Evolutionary conservation across 225 moss, liverwort and hornwort genomes (phyloP), one percentile per base, ranked within the genome.

Genomic region (Antitrichia curtipendula): DNA sequence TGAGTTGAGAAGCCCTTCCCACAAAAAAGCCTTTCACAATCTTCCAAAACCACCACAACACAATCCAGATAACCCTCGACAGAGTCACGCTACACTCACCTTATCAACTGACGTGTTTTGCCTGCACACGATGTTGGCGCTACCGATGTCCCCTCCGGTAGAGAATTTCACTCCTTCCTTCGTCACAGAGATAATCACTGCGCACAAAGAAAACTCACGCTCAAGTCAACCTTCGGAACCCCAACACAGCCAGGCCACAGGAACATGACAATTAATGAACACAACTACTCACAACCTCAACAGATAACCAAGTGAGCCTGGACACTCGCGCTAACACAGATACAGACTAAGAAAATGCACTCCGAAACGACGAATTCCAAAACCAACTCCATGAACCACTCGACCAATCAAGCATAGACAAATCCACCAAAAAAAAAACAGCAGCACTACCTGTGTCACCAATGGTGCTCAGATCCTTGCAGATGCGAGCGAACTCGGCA

Each of bases 161-260:
- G 95, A 96, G 76, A 99, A 99, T 58, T 97, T 99, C 78, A 99
- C 99, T 27, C 97, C 97, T 75, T 97, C 99, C 89, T 99, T 97
- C 41, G 96, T 96, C 82, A 99, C 99, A 27, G 99, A 96, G 62
- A 99, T 97, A 13, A 99, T 86, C 38, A 99, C 97, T 95, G 95
- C 93, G 29, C 81, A 78, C 57, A 79, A 21, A 73, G 3, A 59
- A 32, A 75, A 64, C 36, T 5, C 23, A 49, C 24, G 9, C 41
- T 31, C 63, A 47, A 28, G 38, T 57, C 80, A 32, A 73, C 6
- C n/a, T 18, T 50, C 60, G 52, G 15, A n/a, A n/a, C n/a, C 8
- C 34, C 5, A 56, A 22, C 10, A 16, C 20, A 16, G 2, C 6
- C 75, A 45, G 12, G 60, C 66, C 60, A 15, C 6, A 63, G 2